A percentile compares a stretch with the other conserved stretches of the same genome.
Conservation (phyloP, 768 basidiomycete genomes). For the Termitomyces sp. region DNA sequence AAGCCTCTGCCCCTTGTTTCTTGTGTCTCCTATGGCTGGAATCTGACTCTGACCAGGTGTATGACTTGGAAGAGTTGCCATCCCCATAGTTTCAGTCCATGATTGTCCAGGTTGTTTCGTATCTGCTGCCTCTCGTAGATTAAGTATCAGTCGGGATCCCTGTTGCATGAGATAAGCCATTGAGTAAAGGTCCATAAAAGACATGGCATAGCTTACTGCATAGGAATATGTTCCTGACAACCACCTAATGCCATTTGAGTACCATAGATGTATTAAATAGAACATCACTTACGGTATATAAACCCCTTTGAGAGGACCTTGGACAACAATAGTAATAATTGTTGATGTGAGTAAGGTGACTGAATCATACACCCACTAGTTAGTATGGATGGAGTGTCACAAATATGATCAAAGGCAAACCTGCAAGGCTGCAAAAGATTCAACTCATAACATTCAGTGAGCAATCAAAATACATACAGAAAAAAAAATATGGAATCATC, state of each 20-base stretch:
- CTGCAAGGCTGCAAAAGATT: not conserved
- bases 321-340: not conserved
- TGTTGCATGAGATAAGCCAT: not conserved
- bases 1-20: no score
- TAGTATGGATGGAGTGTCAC: not conserved
- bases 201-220: not conserved
- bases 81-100: not conserved
- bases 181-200: not conserved
- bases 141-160: conserved; percentile 7
- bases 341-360: not conserved
- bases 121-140: conserved; percentile 2
- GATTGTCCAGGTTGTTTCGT: not conserved
- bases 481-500: conserved; percentile 3
- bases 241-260: not conserved
- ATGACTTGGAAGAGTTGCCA: not conserved
- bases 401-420: not conserved
- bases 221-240: not conserved
- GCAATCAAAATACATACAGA: not conserved
- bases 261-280: not conserved
- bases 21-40: not conserved
- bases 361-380: not conserved
- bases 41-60: not conserved
- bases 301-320: not conserved
- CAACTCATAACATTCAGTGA: not conserved
- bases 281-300: not conserved